Conservation (phyloP, 1,284 basidiomycete species). For the Exsudoporus floridanus region DNA sequence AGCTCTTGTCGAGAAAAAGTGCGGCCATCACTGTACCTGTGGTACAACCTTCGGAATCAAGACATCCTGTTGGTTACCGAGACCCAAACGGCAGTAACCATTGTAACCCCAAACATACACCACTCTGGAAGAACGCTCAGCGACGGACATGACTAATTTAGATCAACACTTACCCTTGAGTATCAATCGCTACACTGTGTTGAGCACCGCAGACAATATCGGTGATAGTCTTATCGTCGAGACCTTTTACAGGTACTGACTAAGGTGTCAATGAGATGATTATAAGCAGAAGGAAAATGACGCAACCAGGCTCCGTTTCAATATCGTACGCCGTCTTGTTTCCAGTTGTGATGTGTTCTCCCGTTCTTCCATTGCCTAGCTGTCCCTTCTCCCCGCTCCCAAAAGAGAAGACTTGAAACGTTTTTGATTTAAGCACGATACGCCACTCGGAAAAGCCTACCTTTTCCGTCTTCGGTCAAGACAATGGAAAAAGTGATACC, state of each 20-base stretch:
- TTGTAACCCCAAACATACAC: constrained; percentile 90
- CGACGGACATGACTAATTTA: background rate
- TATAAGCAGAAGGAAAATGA: constrained; percentile 3
- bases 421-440: constrained; percentile 6
- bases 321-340: constrained; percentile 83
- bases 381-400: constrained; percentile 94
- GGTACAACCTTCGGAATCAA: constrained; percentile 77
- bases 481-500: constrained; percentile 85
- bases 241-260: constrained; percentile 66
- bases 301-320: constrained; percentile 69
- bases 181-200: constrained; percentile 80
- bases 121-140: constrained; percentile 37
- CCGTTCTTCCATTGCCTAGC: constrained; percentile 87
- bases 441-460: constrained; percentile 36
- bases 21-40: constrained; percentile 44
- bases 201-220: constrained; percentile 85
- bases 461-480: constrained; percentile 76
- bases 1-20: background rate
- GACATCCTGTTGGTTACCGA: constrained; percentile 83
- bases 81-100: constrained; percentile 76
- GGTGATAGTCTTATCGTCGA: constrained; percentile 74
- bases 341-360: constrained; percentile 82
- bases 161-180: constrained; percentile 54
- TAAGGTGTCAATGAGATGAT: constrained; percentile 11
- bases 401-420: constrained; percentile 72